Base-by-base conservation (phyloP, 768 basidiomycete species). In the Pleurotus djamor region DNA sequence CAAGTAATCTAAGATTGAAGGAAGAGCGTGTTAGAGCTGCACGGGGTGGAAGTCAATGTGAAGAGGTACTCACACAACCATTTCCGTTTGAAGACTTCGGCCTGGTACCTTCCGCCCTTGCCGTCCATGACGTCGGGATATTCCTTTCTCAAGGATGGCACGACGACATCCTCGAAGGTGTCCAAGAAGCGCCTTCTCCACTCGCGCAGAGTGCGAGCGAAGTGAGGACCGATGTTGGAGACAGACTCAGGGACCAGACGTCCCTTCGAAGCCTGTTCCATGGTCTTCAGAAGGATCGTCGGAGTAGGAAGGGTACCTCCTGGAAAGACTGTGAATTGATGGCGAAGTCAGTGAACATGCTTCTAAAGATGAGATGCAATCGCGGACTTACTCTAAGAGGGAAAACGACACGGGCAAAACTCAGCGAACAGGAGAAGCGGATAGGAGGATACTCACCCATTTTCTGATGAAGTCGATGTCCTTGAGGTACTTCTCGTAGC, bases 391-490 rank as follows among this genome's bases (percentile, higher is more conserved):
- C 21, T 28, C 21, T 28, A 28, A 28, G 21, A 28, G 21, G 21
- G 21, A 28, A 28, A 28, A 28, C 21, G 21, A 28, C 21, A 28
- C 21, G 21, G 21, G 3, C 21, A 28, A 28, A 28, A 28, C 21
- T 28, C 21, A 28, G 21, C 21, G 21, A 28, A 28, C 21, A 28
- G 21, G 21, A 28, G 21, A 28, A 28, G 21, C 21, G 21, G 21
- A 59, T n/a, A 56, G 21, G 21, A 28, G 21, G 21, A 28, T 28
- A 75, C 83, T 58, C 61, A 84, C 85, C 84, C 88, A 91, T 85
- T 91, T 91, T 43, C 82, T 77, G 60, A 92, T 91, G 64, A 92
- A 91, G 71, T 91, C 89, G 28, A 88, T 81, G 68, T 85, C 81
- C 16, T 72, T 71, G 14, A 79, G 75, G 63, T 86, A 85, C 33